Evolutionary conservation across 768 basidiomycete genomes (phyloP).

Genomic region (Termitomyces sp.): DNA sequence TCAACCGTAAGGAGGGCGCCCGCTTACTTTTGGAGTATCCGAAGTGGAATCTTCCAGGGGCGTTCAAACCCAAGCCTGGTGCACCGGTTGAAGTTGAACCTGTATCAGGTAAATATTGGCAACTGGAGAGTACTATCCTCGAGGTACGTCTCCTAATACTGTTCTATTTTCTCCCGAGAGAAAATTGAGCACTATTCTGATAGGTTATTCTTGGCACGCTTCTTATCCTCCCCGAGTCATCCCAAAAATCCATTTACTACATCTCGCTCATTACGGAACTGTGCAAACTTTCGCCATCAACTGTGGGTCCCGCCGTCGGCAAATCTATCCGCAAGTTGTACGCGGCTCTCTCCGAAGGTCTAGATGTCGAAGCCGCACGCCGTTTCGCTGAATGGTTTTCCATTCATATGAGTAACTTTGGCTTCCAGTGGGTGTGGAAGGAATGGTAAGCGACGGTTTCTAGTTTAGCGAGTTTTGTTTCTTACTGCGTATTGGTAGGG

Average conservation of each 20-base stretch:
- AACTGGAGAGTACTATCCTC: conserved; percentile 83
- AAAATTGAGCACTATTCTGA: not conserved
- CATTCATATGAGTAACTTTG: conserved; percentile 95
- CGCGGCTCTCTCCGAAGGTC: conserved; percentile 67
- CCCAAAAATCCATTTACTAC: conserved; percentile 80
- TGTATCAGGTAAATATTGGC: conserved; percentile 68
- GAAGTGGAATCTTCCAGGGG: conserved; percentile 76
- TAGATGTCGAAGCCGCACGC: conserved; percentile 80
- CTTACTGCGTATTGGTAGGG: conserved; percentile 42
- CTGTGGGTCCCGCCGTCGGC: conserved; percentile 94
- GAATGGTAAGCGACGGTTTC: conserved; percentile 71
- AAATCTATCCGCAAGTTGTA: conserved; percentile 92
- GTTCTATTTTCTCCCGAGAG: not conserved
- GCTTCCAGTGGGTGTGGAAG: conserved; percentile 98
- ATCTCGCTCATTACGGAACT: conserved; percentile 86
- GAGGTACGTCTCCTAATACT: conserved; percentile 47
- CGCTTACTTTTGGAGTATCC: conserved; percentile 81
- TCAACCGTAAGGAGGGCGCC: conserved; percentile 95
- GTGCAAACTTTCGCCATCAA: conserved; percentile 89
- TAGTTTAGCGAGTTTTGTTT: too few relatives aligned
- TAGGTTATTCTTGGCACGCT: conserved; percentile 72
- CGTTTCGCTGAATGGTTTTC: conserved; percentile 95
- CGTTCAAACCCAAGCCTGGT: conserved; percentile 77
- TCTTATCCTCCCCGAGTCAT: conserved; percentile 72
- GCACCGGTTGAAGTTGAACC: conserved; percentile 48